These are phyloP conservation scores for Pyronema domesticum DNA, from an alignment of 495 filamentous ascomycete species.

Conservation along the genomic window DNA sequence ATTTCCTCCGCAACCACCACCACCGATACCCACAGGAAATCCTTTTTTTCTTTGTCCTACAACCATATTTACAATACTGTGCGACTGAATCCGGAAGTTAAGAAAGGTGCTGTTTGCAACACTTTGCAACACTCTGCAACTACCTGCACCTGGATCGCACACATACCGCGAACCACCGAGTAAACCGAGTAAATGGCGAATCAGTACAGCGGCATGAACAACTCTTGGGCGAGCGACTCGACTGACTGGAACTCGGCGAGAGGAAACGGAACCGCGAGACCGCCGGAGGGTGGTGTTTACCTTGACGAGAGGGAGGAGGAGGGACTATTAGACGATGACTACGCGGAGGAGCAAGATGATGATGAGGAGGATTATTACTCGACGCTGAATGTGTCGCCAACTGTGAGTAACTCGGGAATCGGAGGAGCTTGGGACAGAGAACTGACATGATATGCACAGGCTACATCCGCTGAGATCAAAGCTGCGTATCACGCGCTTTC, in stretches of 20 bases:
- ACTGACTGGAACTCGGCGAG: neutral
- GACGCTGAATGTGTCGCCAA: conserved; percentile 11
- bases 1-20: no score
- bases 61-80: no score
- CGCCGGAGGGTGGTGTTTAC: neutral
- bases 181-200: no score
- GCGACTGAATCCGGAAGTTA: no score
- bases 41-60: no score
- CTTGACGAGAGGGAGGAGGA: neutral
- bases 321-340: conserved; percentile 5
- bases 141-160: no score
- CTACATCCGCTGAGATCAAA: conserved; percentile 34
- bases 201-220: no score
- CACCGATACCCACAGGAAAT: no score
- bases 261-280: neutral
- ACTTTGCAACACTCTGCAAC: no score
- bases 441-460: conserved; percentile 2
- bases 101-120: no score
- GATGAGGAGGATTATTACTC: conserved; percentile 20
- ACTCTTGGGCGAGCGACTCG: neutral
- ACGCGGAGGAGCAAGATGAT: conserved; percentile 5
- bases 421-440: neutral
- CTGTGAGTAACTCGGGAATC: conserved; percentile 8
- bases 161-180: no score
- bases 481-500: conserved; percentile 35